Base-by-base conservation (phyloP, 768 basidiomycete species). In the Glaciozyma antarctica region DNA sequence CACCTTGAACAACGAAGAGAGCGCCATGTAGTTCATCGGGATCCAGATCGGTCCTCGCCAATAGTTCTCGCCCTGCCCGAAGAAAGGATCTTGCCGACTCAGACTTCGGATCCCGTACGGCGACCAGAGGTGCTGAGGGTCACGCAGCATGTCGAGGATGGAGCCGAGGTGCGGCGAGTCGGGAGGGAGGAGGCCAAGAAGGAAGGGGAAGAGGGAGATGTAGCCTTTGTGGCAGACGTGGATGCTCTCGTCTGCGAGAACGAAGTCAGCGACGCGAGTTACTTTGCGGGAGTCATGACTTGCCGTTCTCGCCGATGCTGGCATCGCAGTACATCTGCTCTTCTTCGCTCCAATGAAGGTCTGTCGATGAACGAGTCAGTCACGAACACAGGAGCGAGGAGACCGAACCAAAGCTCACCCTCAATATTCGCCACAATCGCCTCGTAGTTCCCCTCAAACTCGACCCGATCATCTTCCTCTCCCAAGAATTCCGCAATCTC, bases 11-110 rank as follows among this genome's bases (percentile, higher is more conserved):
- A 98, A 77, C 17, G 90, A 83, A 32, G 83, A 81, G 59, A 98
- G 79, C 21, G 86, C 85, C 66, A 98, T 81, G 75, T 91, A 98
- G 77, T 98, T 97, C 88, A 98, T 93, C 76, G 90, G 93, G 45
- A 95, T 82, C 93, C 93, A 97, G 57, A 98, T 87, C 4, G 93
- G 89, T 1, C 94, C 92, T 73, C 86, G 87, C 93, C 93, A 98
- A 77, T 98, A 98, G 78, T 98, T 89, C 77, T 98, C 93, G 55
- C 87, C 94, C 71, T 83, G 79, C 19, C 92, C 93, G 72, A 91
- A 97, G 57, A 88, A 83, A n/a, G 87, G 84, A 74, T 97, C 90
- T 24, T 85, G 83, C n/a, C 82, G 85, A 10, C 88, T 90, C 60
- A 98, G 78, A 68, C 90, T 93, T 34, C 93, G 86, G 44, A 97